Percentiles rank a stretch among this genome's conserved stretches.
Evolutionary conservation across 169 alveolate species (phyloP).

Genomic region (Besnoitia besnoiti): DNA sequence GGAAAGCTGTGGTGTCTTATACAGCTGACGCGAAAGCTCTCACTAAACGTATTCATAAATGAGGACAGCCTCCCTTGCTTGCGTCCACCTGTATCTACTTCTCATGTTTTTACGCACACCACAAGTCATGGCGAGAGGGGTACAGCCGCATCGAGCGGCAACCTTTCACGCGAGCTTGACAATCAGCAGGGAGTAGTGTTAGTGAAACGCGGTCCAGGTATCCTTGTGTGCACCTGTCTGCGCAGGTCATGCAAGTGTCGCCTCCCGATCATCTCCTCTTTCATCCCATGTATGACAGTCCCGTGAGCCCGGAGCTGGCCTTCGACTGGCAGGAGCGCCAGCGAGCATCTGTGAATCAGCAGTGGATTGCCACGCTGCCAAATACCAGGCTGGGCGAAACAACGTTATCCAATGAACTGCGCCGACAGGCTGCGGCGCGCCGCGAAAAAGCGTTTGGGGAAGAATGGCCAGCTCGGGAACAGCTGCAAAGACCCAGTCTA

Average conservation of each 20-base stretch:
- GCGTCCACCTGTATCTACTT: no score
- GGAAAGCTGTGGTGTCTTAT: no score
- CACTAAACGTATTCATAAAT: no score
- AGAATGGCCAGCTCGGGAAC: not conserved
- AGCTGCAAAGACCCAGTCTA: not conserved
- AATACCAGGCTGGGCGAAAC: not conserved
- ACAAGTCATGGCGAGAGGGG: no score
- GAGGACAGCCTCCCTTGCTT: no score
- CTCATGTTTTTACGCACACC: no score
- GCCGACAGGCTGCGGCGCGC: not conserved
- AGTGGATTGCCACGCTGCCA: not conserved
- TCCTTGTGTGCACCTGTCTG: not conserved
- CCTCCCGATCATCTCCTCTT: conserved; percentile 15
- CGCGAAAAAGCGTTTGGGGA: conserved; percentile 5
- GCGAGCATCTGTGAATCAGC: not conserved
- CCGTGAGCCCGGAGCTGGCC: not conserved
- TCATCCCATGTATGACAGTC: not conserved
- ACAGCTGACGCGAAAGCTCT: no score
- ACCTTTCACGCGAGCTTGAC: no score
- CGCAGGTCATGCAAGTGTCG: not conserved
- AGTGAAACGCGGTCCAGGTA: no score
- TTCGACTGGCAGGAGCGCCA: not conserved
- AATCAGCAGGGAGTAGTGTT: no score
- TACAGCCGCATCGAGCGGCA: no score
- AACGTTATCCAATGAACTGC: not conserved